Base-by-base conservation (phyloP, 2,329 filamentous ascomycete genomes). In the Stromatinia cepivora region DNA sequence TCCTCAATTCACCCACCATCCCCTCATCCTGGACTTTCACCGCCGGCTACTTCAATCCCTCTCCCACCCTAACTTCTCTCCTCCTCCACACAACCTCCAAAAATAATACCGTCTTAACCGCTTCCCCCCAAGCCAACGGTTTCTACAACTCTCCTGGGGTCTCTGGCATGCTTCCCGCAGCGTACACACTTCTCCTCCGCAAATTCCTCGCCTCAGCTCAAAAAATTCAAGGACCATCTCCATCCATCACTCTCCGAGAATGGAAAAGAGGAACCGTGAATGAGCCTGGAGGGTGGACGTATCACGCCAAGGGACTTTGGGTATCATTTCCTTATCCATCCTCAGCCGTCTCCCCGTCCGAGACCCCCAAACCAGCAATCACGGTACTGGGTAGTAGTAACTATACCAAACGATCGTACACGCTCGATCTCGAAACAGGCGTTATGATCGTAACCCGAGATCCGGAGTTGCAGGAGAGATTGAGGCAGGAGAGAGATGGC, bases 41-140 rank as follows among this genome's bases (percentile, higher is more conserved):
- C 0, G 95, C 95, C 0, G 95, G 95, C 66, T 99, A 99, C 82
- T 99, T 99, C 83, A 99, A 99, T 82, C 97, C 97, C 69, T 93
- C 93, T 9, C 91, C 93, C 0, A 88, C 90, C 5, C 87, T 98
- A 28, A 94, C 92, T 3, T 87, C 89, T 52, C 86, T 97, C 0
- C 84, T 99, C 0, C 88, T 99, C 45, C 84, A 85, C 9, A 93
- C 92, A 0, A 86, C 88, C 28, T 70, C 68, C 7, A 36, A 36
- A 15, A 34, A 54, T 7, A 95, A 93, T 71, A 94, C 91, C 0
- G 92, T 99, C 31, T 90, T 99, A 67, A 97, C 95, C 0, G 95
- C 95, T 2, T 93, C 93, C 0, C 95, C 94, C 0, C 90, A 92
- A 80, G 95, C 95, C 0, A 99, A 99, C 79, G 95, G 95, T 9